Evolutionary conservation across 1,139 yeast species (phyloP).

Genomic region (Suhomyces maxii): DNA sequence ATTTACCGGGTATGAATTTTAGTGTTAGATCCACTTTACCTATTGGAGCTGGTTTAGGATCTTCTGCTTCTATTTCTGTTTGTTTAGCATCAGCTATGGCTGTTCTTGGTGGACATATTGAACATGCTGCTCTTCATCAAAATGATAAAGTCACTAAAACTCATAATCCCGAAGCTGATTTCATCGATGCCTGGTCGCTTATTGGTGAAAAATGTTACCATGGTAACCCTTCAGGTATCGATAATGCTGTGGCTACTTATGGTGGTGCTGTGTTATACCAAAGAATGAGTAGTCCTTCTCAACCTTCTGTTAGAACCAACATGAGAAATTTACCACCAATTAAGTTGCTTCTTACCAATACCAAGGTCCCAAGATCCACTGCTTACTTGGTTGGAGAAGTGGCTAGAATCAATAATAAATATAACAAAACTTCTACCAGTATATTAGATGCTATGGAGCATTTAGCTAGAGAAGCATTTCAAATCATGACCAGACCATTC

Average conservation of each 20-base stretch:
- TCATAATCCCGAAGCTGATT: slow-evolving; percentile 49
- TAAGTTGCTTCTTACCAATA: slow-evolving; percentile 75
- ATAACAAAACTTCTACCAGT: slow-evolving; percentile 55
- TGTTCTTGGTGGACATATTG: slow-evolving; percentile 56
- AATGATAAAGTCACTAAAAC: slow-evolving; percentile 30
- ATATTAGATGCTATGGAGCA: slow-evolving; percentile 72
- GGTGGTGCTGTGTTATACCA: slow-evolving; percentile 96
- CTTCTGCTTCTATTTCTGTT: slow-evolving; percentile 89
- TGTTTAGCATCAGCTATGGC: slow-evolving; percentile 79
- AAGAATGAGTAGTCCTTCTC: slow-evolving; percentile 51
- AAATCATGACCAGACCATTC: slow-evolving; percentile 53
- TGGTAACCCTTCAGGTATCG: slow-evolving; percentile 97
- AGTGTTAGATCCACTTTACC: slow-evolving; percentile 83
- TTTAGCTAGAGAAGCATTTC: slow-evolving; percentile 67
- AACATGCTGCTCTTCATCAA: slow-evolving; percentile 27
- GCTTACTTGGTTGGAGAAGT: slow-evolving; percentile 82
- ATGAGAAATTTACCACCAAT: slow-evolving; percentile 77
- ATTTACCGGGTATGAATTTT: slow-evolving; percentile 54
- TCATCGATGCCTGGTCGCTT: slow-evolving; percentile 84
- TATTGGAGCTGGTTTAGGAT: slow-evolving; percentile 96
- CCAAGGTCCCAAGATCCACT: slow-evolving; percentile 84
- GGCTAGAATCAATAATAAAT: slow-evolving; percentile 50
- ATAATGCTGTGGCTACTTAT: slow-evolving; percentile 91
- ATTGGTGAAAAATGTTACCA: slow-evolving; percentile 95
- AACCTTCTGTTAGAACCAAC: slow-evolving; percentile 61